Base-by-base conservation (phyloP, 768 basidiomycete species). In the Hericium erinaceus region DNA sequence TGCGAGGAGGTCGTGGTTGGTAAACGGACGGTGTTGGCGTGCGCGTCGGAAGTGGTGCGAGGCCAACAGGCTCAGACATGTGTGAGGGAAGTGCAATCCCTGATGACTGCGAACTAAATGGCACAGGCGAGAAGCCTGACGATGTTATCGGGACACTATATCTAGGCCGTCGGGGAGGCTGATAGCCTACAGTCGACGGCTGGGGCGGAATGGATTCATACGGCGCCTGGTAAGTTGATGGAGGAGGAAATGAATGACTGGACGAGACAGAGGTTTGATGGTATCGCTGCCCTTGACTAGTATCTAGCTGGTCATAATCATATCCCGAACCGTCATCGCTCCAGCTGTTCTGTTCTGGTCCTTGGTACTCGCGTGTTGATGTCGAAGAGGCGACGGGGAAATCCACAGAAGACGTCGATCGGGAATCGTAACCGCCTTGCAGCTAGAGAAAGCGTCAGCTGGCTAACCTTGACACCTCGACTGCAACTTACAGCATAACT, bases 111-210 rank as follows among this genome's bases (percentile, higher is more conserved):
- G 69, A 64, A 15, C 60, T 38, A 56, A 62, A 75, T 26, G 76
- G 66, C 48, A 85, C 65, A 40, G 87, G 83, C 55, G 80, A 72
- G 64, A 89, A 91, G 12, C 88, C 87, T 11, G 87, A 86, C 0
- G 87, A 82, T 7, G 81, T 71, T 0, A 79, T 65, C 18, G 87
- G 85, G 58, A 87, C 72, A 62, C 84, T 89, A 62, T 85, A 83
- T 54, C 88, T 76, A 12, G 86, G 81, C 38, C 80, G 68, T 22
- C 68, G 63, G 28, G 68, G 64, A 1, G 76, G 65, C 7, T 63
- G 67, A 57, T 66, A 67, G 50, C 75, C 74, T 55, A 73, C 70
- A 46, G 64, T 67, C 20, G 71, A 61, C 26, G 73, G 50, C 20
- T 70, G 64, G 15, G 72, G 63, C 4, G 72, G 65, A 40, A 65